Evolutionary conservation across 345 rosid species (phyloP).

Genomic region (Leavenworthia alabamica): DNA sequence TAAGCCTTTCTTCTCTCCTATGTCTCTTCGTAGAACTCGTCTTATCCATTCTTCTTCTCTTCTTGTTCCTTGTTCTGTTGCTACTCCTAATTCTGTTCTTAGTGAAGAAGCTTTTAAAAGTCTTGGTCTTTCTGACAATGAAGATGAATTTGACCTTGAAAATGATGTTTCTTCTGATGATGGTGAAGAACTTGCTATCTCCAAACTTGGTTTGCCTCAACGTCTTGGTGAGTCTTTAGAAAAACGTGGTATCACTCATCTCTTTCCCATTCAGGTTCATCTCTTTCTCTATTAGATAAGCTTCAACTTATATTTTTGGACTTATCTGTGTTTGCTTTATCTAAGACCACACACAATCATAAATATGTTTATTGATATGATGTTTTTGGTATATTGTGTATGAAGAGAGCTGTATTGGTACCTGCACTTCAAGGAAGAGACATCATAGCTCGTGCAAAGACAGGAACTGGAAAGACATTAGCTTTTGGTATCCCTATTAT

Average conservation of each 20-base stretch:
- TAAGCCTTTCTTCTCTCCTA: constrained; percentile 26
- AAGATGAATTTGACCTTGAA: constrained; percentile 22
- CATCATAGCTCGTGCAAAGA: constrained; percentile 93
- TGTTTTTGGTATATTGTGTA: neutral
- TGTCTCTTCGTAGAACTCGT: constrained; percentile 21
- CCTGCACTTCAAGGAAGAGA: constrained; percentile 91
- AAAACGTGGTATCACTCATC: constrained; percentile 82
- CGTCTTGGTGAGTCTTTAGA: constrained; percentile 64
- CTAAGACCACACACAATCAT: neutral
- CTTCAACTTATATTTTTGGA: neutral
- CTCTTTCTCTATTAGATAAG: neutral
- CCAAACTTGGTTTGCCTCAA: constrained; percentile 63
- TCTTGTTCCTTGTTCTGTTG: constrained; percentile 55
- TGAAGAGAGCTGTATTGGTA: constrained; percentile 75
- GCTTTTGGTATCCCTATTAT: constrained; percentile 95
- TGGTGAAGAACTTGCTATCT: constrained; percentile 61
- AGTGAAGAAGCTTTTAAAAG: constrained; percentile 85
- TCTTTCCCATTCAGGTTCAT: constrained; percentile 86
- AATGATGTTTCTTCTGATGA: constrained; percentile 5
- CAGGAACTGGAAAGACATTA: constrained; percentile 98
- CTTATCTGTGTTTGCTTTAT: neutral
- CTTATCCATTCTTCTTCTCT: constrained; percentile 30
- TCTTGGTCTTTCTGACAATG: constrained; percentile 39
- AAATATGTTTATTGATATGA: neutral
- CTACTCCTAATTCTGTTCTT: constrained; percentile 70